A percentile compares a stretch with the other conserved stretches of the same genome.
These are phyloP conservation scores for Lodderomyces metapsilosis DNA, from an alignment of 1,139 yeast genomes.

Conservation along the genomic window DNA sequence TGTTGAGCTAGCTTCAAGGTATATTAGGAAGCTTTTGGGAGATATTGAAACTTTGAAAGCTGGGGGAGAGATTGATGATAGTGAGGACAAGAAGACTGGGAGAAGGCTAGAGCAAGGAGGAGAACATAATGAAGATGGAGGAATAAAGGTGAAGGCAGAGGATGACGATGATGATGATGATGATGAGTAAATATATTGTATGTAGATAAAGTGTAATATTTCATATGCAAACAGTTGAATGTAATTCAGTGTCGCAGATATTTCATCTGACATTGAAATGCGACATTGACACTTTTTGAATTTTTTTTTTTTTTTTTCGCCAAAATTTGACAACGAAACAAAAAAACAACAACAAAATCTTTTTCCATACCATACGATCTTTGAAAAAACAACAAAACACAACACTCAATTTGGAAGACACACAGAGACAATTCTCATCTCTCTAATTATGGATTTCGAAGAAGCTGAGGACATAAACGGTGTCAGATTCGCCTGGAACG, in stretches of 20 bases:
- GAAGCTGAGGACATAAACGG: slow-evolving; percentile 53
- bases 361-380: neutral
- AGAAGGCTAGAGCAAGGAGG: too few species aligned
- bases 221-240: too few species aligned
- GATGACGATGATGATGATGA: neutral
- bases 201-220: neutral
- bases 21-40: slow-evolving; percentile 50
- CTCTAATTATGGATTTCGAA: slow-evolving; percentile 53
- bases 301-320: too few species aligned
- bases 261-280: too few species aligned
- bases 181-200: too few species aligned
- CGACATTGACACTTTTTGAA: too few species aligned
- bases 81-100: neutral
- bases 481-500: slow-evolving; percentile 51
- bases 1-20: slow-evolving; percentile 80
- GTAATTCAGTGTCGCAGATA: too few species aligned
- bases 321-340: slow-evolving; percentile 1
- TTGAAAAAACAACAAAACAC: too few species aligned
- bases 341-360: neutral
- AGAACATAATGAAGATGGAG: neutral
- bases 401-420: too few species aligned
- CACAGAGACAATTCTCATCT: too few species aligned
- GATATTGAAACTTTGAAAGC: slow-evolving; percentile 10
- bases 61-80: neutral
- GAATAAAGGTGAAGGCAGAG: neutral